Evolutionary conservation across 192 early-diverging fungal genomes (phyloP).

Genomic region (Backusella australiensis): DNA sequence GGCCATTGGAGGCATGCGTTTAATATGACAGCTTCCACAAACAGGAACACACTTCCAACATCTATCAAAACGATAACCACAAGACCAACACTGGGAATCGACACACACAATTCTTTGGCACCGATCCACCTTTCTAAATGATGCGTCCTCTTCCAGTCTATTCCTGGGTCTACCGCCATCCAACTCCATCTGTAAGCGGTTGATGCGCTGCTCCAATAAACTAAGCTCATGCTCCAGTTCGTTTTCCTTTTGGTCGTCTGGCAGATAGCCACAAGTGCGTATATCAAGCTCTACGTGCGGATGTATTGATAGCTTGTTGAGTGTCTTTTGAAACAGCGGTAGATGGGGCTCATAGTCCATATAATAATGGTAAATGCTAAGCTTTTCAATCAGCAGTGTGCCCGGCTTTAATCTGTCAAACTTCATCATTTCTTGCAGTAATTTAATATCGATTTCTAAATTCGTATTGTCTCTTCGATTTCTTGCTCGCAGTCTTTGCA

Average conservation of each 20-base stretch:
- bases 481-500: constrained; percentile 36
- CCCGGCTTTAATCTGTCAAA: constrained; percentile 26
- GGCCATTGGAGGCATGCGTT: constrained; percentile 36
- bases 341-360: constrained; percentile 38
- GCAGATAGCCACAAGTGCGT: constrained; percentile 25
- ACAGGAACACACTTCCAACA: constrained; percentile 37
- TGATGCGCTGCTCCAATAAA: background rate
- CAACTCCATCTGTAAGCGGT: background rate
- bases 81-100: constrained; percentile 35
- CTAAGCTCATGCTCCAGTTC: background rate
- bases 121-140: background rate
- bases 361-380: constrained; percentile 44
- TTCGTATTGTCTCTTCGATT: constrained; percentile 42
- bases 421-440: constrained; percentile 42
- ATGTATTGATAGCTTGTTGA: constrained; percentile 20
- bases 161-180: background rate
- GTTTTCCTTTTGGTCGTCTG: constrained; percentile 19
- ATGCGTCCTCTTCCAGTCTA: background rate
- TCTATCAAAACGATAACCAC: constrained; percentile 27
- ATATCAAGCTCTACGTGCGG: constrained; percentile 31
- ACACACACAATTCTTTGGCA: constrained; percentile 38
- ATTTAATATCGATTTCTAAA: constrained; percentile 36
- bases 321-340: constrained; percentile 17
- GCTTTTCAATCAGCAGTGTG: constrained; percentile 32
- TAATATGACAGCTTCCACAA: constrained; percentile 26